Evolutionary conservation across 176 grass and related monocot species (phyloP).

Genomic region (Musa troglodytarum): DNA sequence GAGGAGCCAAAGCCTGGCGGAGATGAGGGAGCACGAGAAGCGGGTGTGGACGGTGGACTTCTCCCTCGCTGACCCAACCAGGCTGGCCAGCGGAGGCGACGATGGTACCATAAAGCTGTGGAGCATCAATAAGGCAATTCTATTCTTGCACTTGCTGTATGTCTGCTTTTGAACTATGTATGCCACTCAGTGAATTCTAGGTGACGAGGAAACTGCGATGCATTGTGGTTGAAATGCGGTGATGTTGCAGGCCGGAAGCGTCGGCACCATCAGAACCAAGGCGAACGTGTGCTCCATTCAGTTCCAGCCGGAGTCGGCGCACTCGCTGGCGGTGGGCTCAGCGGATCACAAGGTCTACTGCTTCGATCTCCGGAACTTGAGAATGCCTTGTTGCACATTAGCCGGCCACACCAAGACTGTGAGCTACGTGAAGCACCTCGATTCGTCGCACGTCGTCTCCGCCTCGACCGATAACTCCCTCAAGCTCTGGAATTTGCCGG

Average conservation of each 20-base stretch:
- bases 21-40: slow-evolving; percentile 93
- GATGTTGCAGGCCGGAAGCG: slow-evolving; percentile 72
- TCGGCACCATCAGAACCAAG: slow-evolving; percentile 80
- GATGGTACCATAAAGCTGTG: slow-evolving; percentile 95
- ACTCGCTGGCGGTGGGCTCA: slow-evolving; percentile 68
- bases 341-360: slow-evolving; percentile 94
- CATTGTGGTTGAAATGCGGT: slow-evolving; percentile 1
- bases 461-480: slow-evolving; percentile 80
- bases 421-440: slow-evolving; percentile 89
- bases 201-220: slow-evolving; percentile 9
- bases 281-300: slow-evolving; percentile 97
- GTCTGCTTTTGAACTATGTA: slow-evolving; percentile 53
- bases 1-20: slow-evolving; percentile 69
- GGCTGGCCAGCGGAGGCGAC: slow-evolving; percentile 87
- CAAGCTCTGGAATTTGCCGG: slow-evolving; percentile 80
- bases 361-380: slow-evolving; percentile 84
- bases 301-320: slow-evolving; percentile 80
- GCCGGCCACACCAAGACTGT: slow-evolving; percentile 85
- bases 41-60: slow-evolving; percentile 97
- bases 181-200: slow-evolving; percentile 37
- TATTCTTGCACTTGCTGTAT: slow-evolving; percentile 73
- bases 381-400: slow-evolving; percentile 64
- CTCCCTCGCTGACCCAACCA: slow-evolving; percentile 87
- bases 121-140: slow-evolving; percentile 99
- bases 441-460: slow-evolving; percentile 64